Base-by-base conservation (phyloP, 345 rosid genomes). In the Syzygium oleosum region DNA sequence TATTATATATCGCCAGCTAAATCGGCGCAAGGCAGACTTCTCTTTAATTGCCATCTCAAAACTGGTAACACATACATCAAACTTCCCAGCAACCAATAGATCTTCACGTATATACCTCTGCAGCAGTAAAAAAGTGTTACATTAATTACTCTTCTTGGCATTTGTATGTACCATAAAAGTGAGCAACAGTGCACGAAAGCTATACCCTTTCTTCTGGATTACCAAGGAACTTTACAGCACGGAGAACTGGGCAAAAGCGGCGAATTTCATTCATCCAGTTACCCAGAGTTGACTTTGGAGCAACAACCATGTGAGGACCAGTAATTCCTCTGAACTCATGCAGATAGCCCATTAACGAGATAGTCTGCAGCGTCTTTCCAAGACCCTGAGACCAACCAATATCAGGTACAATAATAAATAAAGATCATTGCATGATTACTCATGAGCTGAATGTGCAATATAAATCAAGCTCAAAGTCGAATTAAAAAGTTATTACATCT, bases 21-120 rank as follows among this genome's bases (percentile, higher is more conserved):
- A 98, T 63, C 98, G 98, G 58, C 97, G 98, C 89, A 98, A 88
- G 23, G 96, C 88, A 90, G 97, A 51, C 91, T 97, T 98, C 95
- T 98, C 99, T 90, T 98, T 98, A 88, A 98, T 98, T 87, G 99
- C 99, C 99, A 98, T 98, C 92, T 98, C 99, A 93, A 98, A 98
- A 91, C 99, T 98, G 73, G 99, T 98, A 87, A 98, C 99, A 77
- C 99, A 96, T 12, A 98, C 95, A 96, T 98, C 98, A 91, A 98
- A 98, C 93, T 98, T 98, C 85, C 99, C 99, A 86, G 99, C 99
- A 92, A 92, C 96, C 85, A 98, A 92, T 87, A 98, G 91, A 54
- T 98, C 95, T 46, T 98, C 99, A 10, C 99, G 97, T 89, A 98
- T 97, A 92, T 95, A 95, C 87, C 91, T 95, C 99, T 98, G 94